These are phyloP conservation scores for Metschnikowia koreensis DNA, from an alignment of 805 yeast species.

Conservation along the genomic window DNA sequence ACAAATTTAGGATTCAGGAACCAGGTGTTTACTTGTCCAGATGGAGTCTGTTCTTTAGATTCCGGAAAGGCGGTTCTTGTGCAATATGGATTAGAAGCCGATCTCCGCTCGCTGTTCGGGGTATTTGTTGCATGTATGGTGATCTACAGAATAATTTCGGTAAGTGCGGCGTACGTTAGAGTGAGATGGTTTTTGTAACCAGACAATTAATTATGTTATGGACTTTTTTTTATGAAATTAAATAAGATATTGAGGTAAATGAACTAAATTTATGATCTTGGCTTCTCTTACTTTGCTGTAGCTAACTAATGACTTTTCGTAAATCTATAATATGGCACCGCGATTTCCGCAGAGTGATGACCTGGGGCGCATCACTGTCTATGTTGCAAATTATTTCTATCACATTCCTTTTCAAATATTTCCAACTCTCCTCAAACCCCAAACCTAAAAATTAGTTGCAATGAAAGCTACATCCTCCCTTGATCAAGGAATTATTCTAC, in stretches of 20 bases:
- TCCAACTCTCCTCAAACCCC: not conserved
- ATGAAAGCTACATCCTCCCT: not conserved
- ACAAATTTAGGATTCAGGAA: conserved; percentile 58
- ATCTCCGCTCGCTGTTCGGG: conserved; percentile 37
- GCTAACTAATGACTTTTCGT: no score
- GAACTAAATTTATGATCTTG: not conserved
- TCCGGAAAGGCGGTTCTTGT: conserved; percentile 57
- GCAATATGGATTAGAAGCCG: conserved; percentile 44
- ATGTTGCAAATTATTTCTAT: not conserved
- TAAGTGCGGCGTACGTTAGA: conserved; percentile 24
- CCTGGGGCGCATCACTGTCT: not conserved
- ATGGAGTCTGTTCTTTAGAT: conserved; percentile 44
- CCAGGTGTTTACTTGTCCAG: conserved; percentile 50
- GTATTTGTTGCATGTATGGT: conserved; percentile 39
- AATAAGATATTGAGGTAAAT: not conserved
- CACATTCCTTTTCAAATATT: not conserved
- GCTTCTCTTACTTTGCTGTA: not conserved
- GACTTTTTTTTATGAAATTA: no score
- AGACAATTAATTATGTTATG: not conserved
- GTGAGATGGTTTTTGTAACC: conserved; percentile 22
- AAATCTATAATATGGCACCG: no score
- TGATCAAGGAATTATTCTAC: conserved; percentile 3
- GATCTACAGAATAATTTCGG: conserved; percentile 41
- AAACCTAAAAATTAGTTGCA: not conserved
- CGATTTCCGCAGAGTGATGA: not conserved